phyloP scores from a whole-genome alignment of 306 rosid species.

The Comarum palustre region DNA sequence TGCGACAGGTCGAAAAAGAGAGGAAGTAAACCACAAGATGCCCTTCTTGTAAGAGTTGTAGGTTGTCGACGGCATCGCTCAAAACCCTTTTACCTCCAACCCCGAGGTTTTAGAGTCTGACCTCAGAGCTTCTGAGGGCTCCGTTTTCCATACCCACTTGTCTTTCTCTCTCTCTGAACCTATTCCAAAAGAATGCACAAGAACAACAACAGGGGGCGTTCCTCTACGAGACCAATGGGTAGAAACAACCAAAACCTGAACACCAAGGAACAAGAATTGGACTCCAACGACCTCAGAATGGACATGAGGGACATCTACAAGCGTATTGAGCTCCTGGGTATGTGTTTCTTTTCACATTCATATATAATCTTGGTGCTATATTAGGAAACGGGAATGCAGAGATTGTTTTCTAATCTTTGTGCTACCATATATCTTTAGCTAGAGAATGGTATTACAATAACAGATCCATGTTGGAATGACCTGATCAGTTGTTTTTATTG shows the following conservation, averaged over 20 bases:
- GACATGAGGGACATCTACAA: conserved; percentile 11
- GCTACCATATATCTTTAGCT: not conserved
- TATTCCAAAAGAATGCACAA: not conserved
- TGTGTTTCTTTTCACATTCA: not conserved
- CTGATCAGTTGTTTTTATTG: too few relatives aligned
- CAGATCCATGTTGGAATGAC: not conserved
- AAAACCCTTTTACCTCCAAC: too few relatives aligned
- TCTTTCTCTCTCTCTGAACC: too few relatives aligned
- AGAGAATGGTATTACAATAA: not conserved
- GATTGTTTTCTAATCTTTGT: not conserved
- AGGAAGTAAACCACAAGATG: too few relatives aligned
- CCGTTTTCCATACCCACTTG: not conserved
- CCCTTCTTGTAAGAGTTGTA: too few relatives aligned
- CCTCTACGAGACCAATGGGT: not conserved
- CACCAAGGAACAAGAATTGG: not conserved
- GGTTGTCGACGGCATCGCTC: too few relatives aligned
- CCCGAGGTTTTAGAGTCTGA: too few relatives aligned
- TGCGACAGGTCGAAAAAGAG: too few relatives aligned
- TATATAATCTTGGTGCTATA: not conserved
- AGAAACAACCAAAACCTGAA: not conserved
- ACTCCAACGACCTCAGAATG: not conserved
- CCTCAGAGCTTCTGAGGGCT: not conserved
- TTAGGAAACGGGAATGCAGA: not conserved
- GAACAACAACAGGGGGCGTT: not conserved
- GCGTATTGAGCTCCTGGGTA: conserved; percentile 17